Evolutionary conservation across 495 filamentous ascomycete genomes (phyloP), one percentile per base, ranked within the genome.

Genomic region (Lindgomyces ingoldianus): DNA sequence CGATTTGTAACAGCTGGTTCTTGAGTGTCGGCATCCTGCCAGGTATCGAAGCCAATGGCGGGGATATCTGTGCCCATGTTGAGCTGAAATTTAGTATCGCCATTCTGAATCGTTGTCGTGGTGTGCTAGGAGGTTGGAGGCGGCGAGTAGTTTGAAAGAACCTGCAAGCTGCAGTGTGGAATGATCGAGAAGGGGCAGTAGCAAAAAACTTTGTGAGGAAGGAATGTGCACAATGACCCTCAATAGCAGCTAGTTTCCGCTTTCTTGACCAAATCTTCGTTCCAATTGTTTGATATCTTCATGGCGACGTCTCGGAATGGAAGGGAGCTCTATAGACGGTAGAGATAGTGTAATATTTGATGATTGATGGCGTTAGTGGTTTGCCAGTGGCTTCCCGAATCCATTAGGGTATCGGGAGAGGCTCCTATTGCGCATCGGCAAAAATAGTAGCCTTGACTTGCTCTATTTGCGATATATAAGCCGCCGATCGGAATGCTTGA

Each of bases 1-100:
- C 88, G 33, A 78, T 79, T n/a, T 25, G 80, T 75, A 60, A 79
- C 82, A 9, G 86, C 85, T 22, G 80, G 69, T n/a, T 80, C 75
- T 72, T 83, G 86, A 57, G 81, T 74, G 21, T 77, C 62, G 21
- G 72, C 52, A 59, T 78, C 76, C 50, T 76, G 76, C 76, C 81
- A 84, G 22, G 81, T 84, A n/a, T 82, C 81, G 25, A 83, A 77
- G 25, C 81, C 81, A 14, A 84, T 45, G 1, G 71, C 64, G 10
- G 81, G 81, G 59, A 84, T 81, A 54, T 60, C 25, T 6, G 72
- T 71, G 12, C 75, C 74, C 12, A 72, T 76, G 51, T 76, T 76
- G 46, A 75, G 75, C 26, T 67, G 73, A 49, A 62, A 52, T 19
- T 18, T 30, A 9, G 57, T 67, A 4, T 18, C 41, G 33, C 57